A percentile compares a stretch with the other conserved stretches of the same genome.
Evolutionary conservation across 1,284 basidiomycete genomes (phyloP).

Genomic region (Ganoderma lucidum): DNA sequence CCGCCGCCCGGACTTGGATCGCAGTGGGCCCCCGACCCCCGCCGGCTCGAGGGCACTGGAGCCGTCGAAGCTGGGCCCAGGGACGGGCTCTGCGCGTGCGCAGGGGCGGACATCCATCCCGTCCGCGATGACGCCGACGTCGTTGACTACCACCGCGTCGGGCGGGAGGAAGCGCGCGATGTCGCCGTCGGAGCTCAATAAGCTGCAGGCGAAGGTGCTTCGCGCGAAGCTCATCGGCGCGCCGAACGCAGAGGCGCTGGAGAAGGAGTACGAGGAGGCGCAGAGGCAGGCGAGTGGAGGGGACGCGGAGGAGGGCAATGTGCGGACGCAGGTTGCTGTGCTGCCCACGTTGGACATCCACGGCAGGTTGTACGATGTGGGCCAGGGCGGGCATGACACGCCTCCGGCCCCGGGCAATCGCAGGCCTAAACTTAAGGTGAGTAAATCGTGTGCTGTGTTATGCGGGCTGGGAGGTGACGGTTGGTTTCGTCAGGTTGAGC

Average conservation of each 20-base stretch:
- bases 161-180: constrained; percentile 54
- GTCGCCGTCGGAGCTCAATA: constrained; percentile 86
- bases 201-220: constrained; percentile 91
- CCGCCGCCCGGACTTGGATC: constrained; percentile 75
- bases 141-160: constrained; percentile 42
- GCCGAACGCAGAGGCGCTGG: constrained; percentile 77
- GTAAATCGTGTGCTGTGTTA: constrained; percentile 17
- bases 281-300: constrained; percentile 57
- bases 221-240: constrained; percentile 88
- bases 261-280: constrained; percentile 85
- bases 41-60: constrained; percentile 56
- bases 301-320: constrained; percentile 51
- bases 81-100: constrained; percentile 38
- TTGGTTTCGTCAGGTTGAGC: constrained; percentile 75
- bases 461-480: constrained; percentile 6
- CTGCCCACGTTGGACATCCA: constrained; percentile 90
- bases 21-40: constrained; percentile 67
- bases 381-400: constrained; percentile 67
- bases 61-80: constrained; percentile 56
- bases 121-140: constrained; percentile 84
- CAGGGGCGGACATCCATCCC: constrained; percentile 86
- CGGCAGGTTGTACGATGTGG: constrained; percentile 93
- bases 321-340: constrained; percentile 77
- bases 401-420: constrained; percentile 68
- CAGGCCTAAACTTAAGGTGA: constrained; percentile 80